Base-by-base conservation (phyloP, 306 rosid genomes). In the Sicyos edulis region DNA sequence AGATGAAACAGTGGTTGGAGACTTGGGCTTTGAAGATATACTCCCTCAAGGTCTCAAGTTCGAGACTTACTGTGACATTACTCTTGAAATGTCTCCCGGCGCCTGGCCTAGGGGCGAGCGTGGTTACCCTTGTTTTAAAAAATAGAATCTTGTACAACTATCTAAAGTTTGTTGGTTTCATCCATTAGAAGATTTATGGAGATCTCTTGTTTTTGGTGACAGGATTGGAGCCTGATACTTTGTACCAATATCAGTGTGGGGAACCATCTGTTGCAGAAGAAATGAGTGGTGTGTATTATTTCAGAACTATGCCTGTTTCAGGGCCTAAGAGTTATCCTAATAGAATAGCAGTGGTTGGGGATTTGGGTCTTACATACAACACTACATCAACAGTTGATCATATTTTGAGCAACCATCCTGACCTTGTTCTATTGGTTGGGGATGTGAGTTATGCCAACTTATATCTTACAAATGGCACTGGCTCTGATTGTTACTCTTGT, bases 171-270 rank as follows among this genome's bases (percentile, higher is more conserved):
- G 16, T 29, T 44, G 54, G n/a, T 42, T 65, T 19, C 34, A 11
- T 44, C 32, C 17, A 13, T 7, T 65, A 45, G 19, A 65, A 3
- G 34, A 65, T 65, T 65, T n/a, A 9, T 42, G 52, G 53, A 42
- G 53, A 4, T 17, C 11, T 19, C 54, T 17, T 66, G 11, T 10
- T 44, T 45, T 45, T 20, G 26, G 37, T 44, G 71, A 20, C 83
- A 90, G 96, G 96, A 51, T 71, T 92, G 78, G 77, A 70, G 74
- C 84, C 96, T 49, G 76, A 82, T 76, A 87, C 86, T 15, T 71
- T 92, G 11, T 92, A 87, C 81, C 90, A 90, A 82, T 92, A 90
- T 75, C 82, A 70, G 80, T 92, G 98, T 59, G 98, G 96, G 69
- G 98, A 92, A 77, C 90, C 96, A 59, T 71, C 76, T 54, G 76